These are phyloP conservation scores for Corniculantispora saksenae DNA, from an alignment of 2,329 filamentous ascomycete genomes.

Conservation along the genomic window DNA sequence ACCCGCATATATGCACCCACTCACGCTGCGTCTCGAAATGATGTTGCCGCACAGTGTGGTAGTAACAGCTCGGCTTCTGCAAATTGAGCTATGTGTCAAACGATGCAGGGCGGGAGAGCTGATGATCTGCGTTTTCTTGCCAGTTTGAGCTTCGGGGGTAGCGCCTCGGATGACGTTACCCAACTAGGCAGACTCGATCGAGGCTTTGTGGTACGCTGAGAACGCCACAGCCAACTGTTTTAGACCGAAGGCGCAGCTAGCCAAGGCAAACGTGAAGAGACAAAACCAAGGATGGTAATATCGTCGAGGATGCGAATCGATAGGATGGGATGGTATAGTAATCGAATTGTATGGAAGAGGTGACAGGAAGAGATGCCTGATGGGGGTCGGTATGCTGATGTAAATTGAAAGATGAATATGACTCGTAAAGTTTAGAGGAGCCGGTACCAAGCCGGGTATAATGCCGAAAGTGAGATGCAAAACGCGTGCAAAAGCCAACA, in stretches of 20 bases:
- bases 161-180: neutral
- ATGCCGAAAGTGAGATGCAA: neutral
- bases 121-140: neutral
- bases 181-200: neutral
- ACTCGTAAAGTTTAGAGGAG: neutral
- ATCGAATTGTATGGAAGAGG: neutral
- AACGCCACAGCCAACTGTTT: neutral
- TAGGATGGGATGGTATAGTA: neutral
- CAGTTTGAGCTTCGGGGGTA: neutral
- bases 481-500: slow-evolving; percentile 2
- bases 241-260: neutral
- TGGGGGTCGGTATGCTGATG: neutral
- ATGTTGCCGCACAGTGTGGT: neutral
- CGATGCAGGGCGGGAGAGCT: neutral
- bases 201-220: neutral
- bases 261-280: neutral
- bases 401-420: neutral
- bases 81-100: neutral
- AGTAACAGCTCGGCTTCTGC: neutral
- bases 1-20: slow-evolving; percentile 19
- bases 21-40: neutral
- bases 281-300: neutral
- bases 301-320: neutral
- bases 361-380: too few relatives aligned
- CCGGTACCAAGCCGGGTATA: neutral